phyloP scores from a whole-genome alignment of 2,329 filamentous ascomycete species.

The Magnaporthales sp. region DNA sequence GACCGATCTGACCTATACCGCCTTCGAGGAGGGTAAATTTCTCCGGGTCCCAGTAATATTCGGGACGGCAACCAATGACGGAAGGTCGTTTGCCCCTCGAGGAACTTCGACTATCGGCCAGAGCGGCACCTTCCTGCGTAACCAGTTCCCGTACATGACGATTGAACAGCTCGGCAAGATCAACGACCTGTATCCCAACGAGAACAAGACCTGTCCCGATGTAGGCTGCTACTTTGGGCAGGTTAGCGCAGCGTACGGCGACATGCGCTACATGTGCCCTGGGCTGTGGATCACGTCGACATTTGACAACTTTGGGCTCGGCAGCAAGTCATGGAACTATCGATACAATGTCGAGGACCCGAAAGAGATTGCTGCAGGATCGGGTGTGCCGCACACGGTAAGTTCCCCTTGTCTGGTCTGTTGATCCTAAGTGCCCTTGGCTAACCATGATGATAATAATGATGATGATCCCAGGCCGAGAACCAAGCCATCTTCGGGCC shows the following conservation, averaged over 20 bases:
- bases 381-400: slow-evolving; percentile 50
- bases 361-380: slow-evolving; percentile 36
- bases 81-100: slow-evolving; percentile 49
- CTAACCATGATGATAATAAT: not conserved
- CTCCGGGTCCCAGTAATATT: slow-evolving; percentile 45
- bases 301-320: slow-evolving; percentile 16
- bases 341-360: slow-evolving; percentile 60
- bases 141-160: slow-evolving; percentile 49
- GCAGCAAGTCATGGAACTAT: slow-evolving; percentile 51
- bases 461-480: slow-evolving; percentile 39
- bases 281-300: slow-evolving; percentile 43
- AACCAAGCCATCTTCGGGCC: slow-evolving; percentile 59
- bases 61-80: slow-evolving; percentile 55
- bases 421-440: not conserved
- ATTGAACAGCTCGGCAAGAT: slow-evolving; percentile 39
- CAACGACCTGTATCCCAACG: slow-evolving; percentile 46
- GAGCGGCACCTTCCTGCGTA: slow-evolving; percentile 43
- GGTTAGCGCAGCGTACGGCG: slow-evolving; percentile 49
- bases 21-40: slow-evolving; percentile 39
- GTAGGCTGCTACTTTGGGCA: slow-evolving; percentile 50
- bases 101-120: slow-evolving; percentile 19
- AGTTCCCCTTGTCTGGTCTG: not conserved
- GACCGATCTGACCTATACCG: slow-evolving; percentile 37
- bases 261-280: slow-evolving; percentile 58
- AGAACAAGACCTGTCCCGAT: slow-evolving; percentile 34